Evolutionary conservation across 2,329 filamentous ascomycete genomes (phyloP), one percentile per base, ranked within the genome.

Genomic region (Chaetomium globosum): DNA sequence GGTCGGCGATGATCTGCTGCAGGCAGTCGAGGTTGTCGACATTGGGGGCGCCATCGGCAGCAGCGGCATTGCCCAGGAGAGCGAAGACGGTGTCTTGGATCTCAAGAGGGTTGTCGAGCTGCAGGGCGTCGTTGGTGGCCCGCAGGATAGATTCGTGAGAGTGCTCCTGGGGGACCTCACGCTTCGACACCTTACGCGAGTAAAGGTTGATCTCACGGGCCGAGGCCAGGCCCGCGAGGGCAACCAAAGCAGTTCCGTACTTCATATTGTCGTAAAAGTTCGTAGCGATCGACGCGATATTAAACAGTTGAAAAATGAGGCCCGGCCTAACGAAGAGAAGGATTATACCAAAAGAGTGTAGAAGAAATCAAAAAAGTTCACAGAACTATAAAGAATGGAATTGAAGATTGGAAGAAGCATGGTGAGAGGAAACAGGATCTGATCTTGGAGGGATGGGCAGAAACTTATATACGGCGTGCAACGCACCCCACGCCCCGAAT

Each of bases 1-100:
- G 83, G 76, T 87, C 85, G 54, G 85, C 85, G 19, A 80, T 80
- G 58, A 79, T 80, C 78, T 85, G 83, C 73, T 87, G 85, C 55
- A 87, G 81, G 72, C 85, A 87, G 75, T 86, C 83, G 64, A 82
- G 75, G 72, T 87, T 77, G 55, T 69, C 65, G 31, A 77, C 74
- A 6, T 73, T 65, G 33, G 71, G 71, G 19, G 75, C 74, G 33
- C 75, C 75, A 0, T 65, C 59, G n/a, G 72, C 74, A 6, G 75
- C 75, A 9, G 75, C 79, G 1, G 74, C 75, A 66, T 82, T 80
- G 58, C 82, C 82, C 16, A 84, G 78, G 6, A 84, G 81, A 54
- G 77, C 80, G 67, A 84, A 85, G 57, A 84, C 76, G 30, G 80
- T 72, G 67, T 81, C 80, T 30, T 72, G 62, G 68, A 84, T 83